Evolutionary conservation across 2,329 filamentous ascomycete genomes (phyloP), one percentile per base, ranked within the genome.

Genomic region (Aphanocladium album): DNA sequence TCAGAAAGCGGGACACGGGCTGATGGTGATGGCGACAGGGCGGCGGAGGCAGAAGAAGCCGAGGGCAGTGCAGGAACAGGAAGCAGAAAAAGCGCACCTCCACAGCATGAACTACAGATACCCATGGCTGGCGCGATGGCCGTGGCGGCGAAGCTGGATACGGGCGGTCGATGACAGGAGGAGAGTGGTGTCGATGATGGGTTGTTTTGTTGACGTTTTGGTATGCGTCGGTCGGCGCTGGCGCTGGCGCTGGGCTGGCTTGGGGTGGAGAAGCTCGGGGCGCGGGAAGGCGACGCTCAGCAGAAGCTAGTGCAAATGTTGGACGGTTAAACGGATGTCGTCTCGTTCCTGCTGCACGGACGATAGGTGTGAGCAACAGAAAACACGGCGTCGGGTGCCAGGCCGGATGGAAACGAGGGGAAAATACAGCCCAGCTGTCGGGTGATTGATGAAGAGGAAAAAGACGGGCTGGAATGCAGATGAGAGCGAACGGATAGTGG

Each of bases 41-140:
- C 41, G 39, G 23, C 17, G 5, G 33, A 35, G 21, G 33, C 45
- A 50, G 21, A 57, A 23, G 43, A 17, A 25, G 39, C 51, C 41
- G 27, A 37, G 25, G 41, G 45, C 39, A 49, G 11, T 19, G 30
- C 33, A 35, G 33, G 27, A n/a, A 27, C 46, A 14, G 27, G 39
- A 27, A 19, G n/a, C n/a, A 45, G 27, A 37, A 47, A 37, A 33
- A 25, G 62, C 68, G 49, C 65, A 77, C 76, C 75, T 72, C 81
- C 82, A 74, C 84, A 87, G 77, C 84, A 87, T 57, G 82, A 84
- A 65, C 82, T 84, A 74, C 79, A 80, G 75, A 82, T 83, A 76
- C 79, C 85, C 85, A 88, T 88, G 75, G 77, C 70, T 67, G 62
- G 57, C 62, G 65, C 61, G 64, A 53, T 52, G 63, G 59, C 63